phyloP scores from a whole-genome alignment of 306 rosid genomes.

The Fagus sylvatica region DNA sequence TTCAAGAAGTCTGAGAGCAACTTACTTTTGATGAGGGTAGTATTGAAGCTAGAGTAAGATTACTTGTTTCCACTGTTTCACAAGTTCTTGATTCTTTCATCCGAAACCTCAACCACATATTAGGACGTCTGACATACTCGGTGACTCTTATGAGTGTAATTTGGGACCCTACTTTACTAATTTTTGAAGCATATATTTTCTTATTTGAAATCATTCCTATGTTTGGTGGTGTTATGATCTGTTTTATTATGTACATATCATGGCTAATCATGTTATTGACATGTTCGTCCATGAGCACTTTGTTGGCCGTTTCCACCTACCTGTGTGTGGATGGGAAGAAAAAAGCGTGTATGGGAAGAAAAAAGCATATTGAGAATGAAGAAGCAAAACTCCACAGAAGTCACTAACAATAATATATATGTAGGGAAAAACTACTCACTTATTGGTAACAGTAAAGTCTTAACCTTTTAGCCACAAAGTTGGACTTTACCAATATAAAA shows the following conservation, averaged over 20 bases:
- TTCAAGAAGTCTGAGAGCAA: not conserved
- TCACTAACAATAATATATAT: no score
- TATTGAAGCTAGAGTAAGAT: not conserved
- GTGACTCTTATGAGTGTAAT: not conserved
- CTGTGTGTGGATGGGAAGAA: not conserved
- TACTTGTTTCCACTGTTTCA: not conserved
- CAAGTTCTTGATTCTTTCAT: not conserved
- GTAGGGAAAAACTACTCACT: no score
- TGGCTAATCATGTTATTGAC: not conserved
- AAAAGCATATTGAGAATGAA: not conserved
- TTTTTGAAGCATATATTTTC: not conserved
- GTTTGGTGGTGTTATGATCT: not conserved
- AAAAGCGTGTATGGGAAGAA: not conserved
- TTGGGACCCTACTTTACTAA: not conserved
- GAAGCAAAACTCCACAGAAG: no score
- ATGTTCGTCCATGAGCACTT: not conserved
- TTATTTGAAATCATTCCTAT: not conserved
- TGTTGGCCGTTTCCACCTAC: not conserved
- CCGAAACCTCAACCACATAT: not conserved
- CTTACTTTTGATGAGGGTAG: no score
- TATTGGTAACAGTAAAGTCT: no score
- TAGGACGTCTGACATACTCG: not conserved
- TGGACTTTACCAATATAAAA: no score
- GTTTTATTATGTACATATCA: not conserved
- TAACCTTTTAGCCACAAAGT: no score